Evolutionary conservation across 495 filamentous ascomycete species (phyloP).

Genomic region (Xylaria curta): DNA sequence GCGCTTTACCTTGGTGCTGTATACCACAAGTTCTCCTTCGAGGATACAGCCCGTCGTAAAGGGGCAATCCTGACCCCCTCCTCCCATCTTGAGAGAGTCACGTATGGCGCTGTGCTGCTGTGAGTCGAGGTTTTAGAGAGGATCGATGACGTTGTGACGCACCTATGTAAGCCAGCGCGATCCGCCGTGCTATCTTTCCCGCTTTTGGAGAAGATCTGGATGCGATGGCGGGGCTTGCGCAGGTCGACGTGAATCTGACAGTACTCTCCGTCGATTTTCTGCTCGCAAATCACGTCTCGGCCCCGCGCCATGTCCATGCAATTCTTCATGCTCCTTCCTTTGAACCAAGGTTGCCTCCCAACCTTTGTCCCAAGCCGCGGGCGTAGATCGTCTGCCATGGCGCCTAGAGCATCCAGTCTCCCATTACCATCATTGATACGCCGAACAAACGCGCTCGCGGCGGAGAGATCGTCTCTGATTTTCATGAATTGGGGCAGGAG

Average conservation of each 20-base stretch:
- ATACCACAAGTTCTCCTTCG: slow-evolving; percentile 83
- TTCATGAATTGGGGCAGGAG: slow-evolving; percentile 67
- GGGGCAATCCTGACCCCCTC: slow-evolving; percentile 58
- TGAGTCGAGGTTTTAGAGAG: slow-evolving; percentile 11
- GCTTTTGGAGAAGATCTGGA: slow-evolving; percentile 89
- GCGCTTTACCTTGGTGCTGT: slow-evolving; percentile 62
- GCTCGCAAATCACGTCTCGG: slow-evolving; percentile 72
- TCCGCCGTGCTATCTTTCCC: slow-evolving; percentile 86
- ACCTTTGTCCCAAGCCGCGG: slow-evolving; percentile 76
- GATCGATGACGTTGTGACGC: slow-evolving; percentile 36
- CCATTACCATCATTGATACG: slow-evolving; percentile 21
- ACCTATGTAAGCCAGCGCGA: slow-evolving; percentile 64
- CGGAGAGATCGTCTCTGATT: slow-evolving; percentile 63
- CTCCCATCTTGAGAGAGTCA: slow-evolving; percentile 64
- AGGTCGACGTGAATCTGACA: slow-evolving; percentile 86
- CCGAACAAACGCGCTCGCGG: slow-evolving; percentile 42
- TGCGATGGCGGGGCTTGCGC: slow-evolving; percentile 53
- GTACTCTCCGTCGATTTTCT: slow-evolving; percentile 89
- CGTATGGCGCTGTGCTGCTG: slow-evolving; percentile 50
- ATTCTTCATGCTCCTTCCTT: slow-evolving; percentile 78
- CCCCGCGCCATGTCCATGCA: slow-evolving; percentile 67
- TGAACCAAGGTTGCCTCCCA: slow-evolving; percentile 71
- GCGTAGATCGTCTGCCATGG: slow-evolving; percentile 51
- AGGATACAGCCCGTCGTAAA: slow-evolving; percentile 72
- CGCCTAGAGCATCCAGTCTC: slow-evolving; percentile 21